Evolutionary conservation across 495 filamentous ascomycete genomes (phyloP).

Genomic region (Pseudoneurospora amorphoporcata): DNA sequence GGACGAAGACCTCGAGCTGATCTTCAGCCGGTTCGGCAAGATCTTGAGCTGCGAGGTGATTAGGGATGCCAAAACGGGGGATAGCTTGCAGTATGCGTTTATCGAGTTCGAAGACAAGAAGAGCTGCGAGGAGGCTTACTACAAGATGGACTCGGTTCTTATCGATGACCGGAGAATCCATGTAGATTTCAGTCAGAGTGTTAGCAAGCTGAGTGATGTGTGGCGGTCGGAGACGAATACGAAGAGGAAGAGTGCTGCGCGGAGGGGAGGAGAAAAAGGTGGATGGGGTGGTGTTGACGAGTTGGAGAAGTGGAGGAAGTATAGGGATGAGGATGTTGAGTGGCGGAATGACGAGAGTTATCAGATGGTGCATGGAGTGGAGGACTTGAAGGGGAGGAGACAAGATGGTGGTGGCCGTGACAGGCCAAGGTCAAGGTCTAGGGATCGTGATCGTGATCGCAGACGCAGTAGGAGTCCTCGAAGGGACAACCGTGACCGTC

Average conservation of each 20-base stretch:
- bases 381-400: constrained; percentile 42
- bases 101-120: constrained; percentile 92
- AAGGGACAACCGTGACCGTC: background rate
- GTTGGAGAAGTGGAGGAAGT: constrained; percentile 85
- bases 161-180: constrained; percentile 98
- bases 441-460: constrained; percentile 9
- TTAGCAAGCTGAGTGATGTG: constrained; percentile 77
- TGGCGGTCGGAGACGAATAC: constrained; percentile 84
- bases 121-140: constrained; percentile 90
- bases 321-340: constrained; percentile 56
- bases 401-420: constrained; percentile 4
- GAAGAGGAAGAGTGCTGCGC: constrained; percentile 52
- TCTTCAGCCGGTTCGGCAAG: constrained; percentile 93
- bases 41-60: constrained; percentile 96
- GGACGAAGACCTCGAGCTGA: constrained; percentile 90
- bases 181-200: constrained; percentile 97
- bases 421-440: constrained; percentile 5
- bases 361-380: constrained; percentile 75
- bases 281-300: constrained; percentile 84
- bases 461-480: constrained; percentile 1
- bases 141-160: constrained; percentile 94
- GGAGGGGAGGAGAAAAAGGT: constrained; percentile 50
- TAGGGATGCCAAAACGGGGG: constrained; percentile 83
- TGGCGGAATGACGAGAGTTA: constrained; percentile 45
- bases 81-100: constrained; percentile 95